phyloP scores from a whole-genome alignment of 306 rosid species.

The Abrus precatorius region DNA sequence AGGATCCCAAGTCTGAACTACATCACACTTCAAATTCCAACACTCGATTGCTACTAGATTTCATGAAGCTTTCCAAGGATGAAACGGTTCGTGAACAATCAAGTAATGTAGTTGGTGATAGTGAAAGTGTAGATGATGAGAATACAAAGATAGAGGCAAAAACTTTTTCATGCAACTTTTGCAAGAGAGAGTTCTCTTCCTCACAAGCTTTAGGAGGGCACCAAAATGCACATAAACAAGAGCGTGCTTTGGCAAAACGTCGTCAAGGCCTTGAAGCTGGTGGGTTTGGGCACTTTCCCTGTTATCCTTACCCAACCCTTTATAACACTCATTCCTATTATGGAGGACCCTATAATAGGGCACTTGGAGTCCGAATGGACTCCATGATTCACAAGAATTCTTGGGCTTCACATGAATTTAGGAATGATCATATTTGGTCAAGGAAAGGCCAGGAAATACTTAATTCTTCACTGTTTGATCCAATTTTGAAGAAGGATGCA shows the following conservation, averaged over 20 bases:
- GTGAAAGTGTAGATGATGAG: not conserved
- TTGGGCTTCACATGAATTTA: constrained; percentile 40
- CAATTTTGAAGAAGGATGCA: not conserved
- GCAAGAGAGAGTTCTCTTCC: constrained; percentile 67
- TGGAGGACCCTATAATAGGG: constrained; percentile 48
- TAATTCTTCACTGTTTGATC: constrained; percentile 5
- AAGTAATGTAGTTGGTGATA: not conserved
- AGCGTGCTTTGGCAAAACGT: constrained; percentile 64
- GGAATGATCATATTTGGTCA: constrained; percentile 34
- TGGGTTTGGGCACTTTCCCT: constrained; percentile 14
- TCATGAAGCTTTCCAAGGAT: not conserved
- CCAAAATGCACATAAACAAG: constrained; percentile 82
- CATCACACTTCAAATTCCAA: not conserved
- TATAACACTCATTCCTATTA: constrained; percentile 34
- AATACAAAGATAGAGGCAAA: not conserved
- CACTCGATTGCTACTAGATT: not conserved
- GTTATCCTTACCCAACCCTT: constrained; percentile 44
- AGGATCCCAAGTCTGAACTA: not conserved
- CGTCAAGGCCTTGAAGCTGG: constrained; percentile 48
- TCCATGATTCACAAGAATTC: constrained; percentile 63
- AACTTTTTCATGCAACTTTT: constrained; percentile 65
- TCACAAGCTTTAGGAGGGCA: constrained; percentile 85
- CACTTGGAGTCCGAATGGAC: constrained; percentile 57
- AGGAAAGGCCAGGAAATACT: not conserved
- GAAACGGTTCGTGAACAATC: not conserved